Evolutionary conservation across 148 eudicot species (phyloP).

Genomic region (Vaccinium darrowii): DNA sequence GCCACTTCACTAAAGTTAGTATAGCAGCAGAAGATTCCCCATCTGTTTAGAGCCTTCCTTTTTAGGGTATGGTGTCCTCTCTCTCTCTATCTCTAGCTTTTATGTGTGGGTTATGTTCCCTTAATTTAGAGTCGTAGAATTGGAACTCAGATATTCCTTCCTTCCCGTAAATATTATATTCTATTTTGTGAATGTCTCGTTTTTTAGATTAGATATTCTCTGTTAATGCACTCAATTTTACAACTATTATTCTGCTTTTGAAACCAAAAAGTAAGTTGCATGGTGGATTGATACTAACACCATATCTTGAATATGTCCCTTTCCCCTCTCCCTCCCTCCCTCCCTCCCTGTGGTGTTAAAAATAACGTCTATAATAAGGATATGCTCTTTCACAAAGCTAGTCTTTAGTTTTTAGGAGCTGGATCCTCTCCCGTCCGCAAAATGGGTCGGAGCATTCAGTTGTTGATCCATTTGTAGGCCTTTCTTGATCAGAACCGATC

Average conservation of each 20-base stretch:
- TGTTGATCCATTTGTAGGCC: background rate
- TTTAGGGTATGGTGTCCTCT: constrained; percentile 15
- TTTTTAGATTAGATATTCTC: constrained; percentile 20
- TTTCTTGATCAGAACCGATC: background rate
- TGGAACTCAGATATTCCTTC: constrained; percentile 62
- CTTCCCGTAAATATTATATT: constrained; percentile 47
- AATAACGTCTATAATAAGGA: constrained; percentile 20
- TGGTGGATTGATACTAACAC: constrained; percentile 57
- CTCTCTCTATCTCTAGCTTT: constrained; percentile 25
- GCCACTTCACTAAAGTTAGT: constrained; percentile 81
- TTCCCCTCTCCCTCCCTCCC: constrained; percentile 3
- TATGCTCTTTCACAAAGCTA: constrained; percentile 25
- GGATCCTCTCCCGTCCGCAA: background rate
- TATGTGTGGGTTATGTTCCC: constrained; percentile 27
- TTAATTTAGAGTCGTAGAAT: constrained; percentile 62
- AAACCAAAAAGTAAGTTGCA: constrained; percentile 56
- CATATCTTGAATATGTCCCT: constrained; percentile 18
- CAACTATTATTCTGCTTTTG: constrained; percentile 49
- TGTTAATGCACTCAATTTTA: constrained; percentile 32
- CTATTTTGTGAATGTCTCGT: constrained; percentile 40
- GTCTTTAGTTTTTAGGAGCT: background rate
- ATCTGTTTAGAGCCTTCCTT: constrained; percentile 32
- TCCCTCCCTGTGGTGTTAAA: constrained; percentile 12
- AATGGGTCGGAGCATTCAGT: background rate
- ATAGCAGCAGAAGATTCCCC: constrained; percentile 73